Evolutionary conservation across 345 rosid genomes (phyloP).

Genomic region (Turnera subulata): DNA sequence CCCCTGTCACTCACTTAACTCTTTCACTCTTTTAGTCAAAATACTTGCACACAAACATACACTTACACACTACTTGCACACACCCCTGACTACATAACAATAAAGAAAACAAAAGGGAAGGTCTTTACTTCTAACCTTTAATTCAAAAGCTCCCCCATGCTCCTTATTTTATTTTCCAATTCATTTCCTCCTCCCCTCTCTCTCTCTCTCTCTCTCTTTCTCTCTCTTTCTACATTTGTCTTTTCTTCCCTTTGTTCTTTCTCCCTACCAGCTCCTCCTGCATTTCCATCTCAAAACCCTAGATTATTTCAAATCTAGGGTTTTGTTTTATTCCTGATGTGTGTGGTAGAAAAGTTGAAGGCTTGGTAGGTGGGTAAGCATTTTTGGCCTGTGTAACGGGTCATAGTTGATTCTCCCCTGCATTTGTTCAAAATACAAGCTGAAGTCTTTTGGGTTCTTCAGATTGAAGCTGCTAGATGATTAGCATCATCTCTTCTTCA

Average conservation of each 20-base stretch:
- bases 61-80: neutral
- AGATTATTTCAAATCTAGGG: conserved; percentile 23
- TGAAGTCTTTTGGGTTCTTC: neutral
- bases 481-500: conserved; percentile 1
- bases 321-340: neutral
- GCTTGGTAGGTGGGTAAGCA: neutral
- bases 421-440: conserved; percentile 1
- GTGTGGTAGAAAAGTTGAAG: neutral
- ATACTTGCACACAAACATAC: neutral
- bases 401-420: conserved; percentile 3
- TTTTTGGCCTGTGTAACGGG: neutral
- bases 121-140: conserved; percentile 11
- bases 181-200: conserved; percentile 5
- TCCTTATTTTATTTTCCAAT: conserved; percentile 5
- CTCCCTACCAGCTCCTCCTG: conserved; percentile 9
- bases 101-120: conserved; percentile 13
- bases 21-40: conserved; percentile 12
- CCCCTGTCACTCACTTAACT: conserved; percentile 14
- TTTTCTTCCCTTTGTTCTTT: conserved; percentile 22
- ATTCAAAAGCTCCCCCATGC: conserved; percentile 16
- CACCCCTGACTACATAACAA: conserved; percentile 4
- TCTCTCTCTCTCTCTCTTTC: conserved; percentile 19
- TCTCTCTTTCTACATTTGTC: too few species aligned
- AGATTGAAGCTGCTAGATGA: neutral
- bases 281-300: conserved; percentile 23